Conservation (phyloP, 169 alveolate species). For the Cryptosporidium sp. region DNA sequence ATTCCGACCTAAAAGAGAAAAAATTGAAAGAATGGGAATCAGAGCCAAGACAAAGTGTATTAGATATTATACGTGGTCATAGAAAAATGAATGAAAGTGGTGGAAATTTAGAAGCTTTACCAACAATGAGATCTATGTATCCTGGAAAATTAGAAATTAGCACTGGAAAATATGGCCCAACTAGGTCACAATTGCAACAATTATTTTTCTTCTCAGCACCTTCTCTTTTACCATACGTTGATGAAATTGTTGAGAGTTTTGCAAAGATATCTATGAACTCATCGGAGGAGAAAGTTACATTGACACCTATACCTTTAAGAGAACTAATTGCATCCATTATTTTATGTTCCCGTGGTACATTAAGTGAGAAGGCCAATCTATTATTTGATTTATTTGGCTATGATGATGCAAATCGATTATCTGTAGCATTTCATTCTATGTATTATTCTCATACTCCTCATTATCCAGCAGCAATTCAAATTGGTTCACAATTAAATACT, state of each 20-base stretch:
- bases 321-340: conserved; percentile 69
- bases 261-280: conserved; percentile 56
- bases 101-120: conserved; percentile 52
- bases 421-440: conserved; percentile 74
- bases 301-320: conserved; percentile 72
- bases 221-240: conserved; percentile 69
- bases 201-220: conserved; percentile 73
- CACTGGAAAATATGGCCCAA: conserved; percentile 73
- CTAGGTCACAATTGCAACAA: conserved; percentile 72
- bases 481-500: conserved; percentile 71
- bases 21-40: conserved; percentile 73
- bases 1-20: conserved; percentile 50
- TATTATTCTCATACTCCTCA: conserved; percentile 75
- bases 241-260: conserved; percentile 73
- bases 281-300: conserved; percentile 52
- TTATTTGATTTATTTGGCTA: conserved; percentile 72
- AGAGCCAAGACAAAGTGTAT: conserved; percentile 74
- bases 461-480: conserved; percentile 70
- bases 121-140: conserved; percentile 66
- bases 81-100: conserved; percentile 70
- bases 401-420: conserved; percentile 61
- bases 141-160: conserved; percentile 74
- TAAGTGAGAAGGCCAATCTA: conserved; percentile 67
- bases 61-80: conserved; percentile 37
- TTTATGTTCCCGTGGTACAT: conserved; percentile 74